phyloP scores from a whole-genome alignment of 2,329 filamentous ascomycete genomes.

The Fusarium piperis region DNA sequence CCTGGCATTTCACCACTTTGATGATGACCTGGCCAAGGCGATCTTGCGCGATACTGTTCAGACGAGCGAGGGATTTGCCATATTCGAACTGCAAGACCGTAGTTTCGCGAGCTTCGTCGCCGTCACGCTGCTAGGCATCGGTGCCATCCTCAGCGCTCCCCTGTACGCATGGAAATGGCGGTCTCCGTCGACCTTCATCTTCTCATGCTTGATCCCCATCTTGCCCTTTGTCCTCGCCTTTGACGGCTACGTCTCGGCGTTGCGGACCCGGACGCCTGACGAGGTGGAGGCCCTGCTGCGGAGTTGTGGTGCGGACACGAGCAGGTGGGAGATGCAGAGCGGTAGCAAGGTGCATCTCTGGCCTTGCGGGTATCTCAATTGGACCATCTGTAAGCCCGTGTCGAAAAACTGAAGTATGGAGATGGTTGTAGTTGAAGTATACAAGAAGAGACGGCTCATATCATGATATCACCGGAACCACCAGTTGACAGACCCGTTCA shows the following conservation, averaged over 20 bases:
- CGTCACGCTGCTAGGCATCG: slow-evolving; percentile 61
- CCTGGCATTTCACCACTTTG: slow-evolving; percentile 81
- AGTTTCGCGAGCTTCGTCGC: slow-evolving; percentile 63
- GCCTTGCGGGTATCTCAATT: slow-evolving; percentile 61
- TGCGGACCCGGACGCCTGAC: slow-evolving; percentile 72
- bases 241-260: slow-evolving; percentile 73
- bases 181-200: slow-evolving; percentile 66
- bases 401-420: slow-evolving; percentile 13
- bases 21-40: slow-evolving; percentile 66
- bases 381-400: slow-evolving; percentile 59
- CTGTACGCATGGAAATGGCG: slow-evolving; percentile 63
- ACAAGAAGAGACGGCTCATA: background rate
- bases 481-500: slow-evolving; percentile 58
- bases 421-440: background rate
- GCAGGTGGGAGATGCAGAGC: slow-evolving; percentile 60
- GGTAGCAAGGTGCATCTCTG: slow-evolving; percentile 60
- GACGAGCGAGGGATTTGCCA: slow-evolving; percentile 73
- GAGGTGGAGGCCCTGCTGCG: slow-evolving; percentile 71
- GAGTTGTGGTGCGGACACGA: slow-evolving; percentile 56
- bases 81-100: slow-evolving; percentile 80
- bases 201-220: slow-evolving; percentile 73
- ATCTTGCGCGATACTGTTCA: slow-evolving; percentile 73
- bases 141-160: slow-evolving; percentile 62
- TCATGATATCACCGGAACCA: slow-evolving; percentile 52
- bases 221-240: slow-evolving; percentile 74